Base-by-base conservation (phyloP, 306 rosid genomes). In the Argentina anserina region DNA sequence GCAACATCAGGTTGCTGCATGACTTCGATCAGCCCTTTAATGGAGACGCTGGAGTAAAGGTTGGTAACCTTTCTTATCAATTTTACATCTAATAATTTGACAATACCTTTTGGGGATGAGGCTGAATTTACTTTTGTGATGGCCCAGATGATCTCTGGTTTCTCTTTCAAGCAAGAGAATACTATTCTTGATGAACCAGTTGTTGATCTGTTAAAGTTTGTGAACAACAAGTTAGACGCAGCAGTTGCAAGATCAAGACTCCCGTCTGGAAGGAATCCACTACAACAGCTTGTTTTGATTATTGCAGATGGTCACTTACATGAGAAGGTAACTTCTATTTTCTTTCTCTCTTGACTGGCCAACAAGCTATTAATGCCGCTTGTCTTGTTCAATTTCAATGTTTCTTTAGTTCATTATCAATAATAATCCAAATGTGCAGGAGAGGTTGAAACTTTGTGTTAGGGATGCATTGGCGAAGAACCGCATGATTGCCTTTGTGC, bases 141-240 rank as follows among this genome's bases (percentile, higher is more conserved):
- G 70, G 81, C 36, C 50, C 86, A 89, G 97, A 89, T 93, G 93
- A 78, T 93, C 72, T 93, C 98, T 33, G 88, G 85, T 79, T 81
- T 93, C 72, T 87, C 98, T 13, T 93, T 93, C 80, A 80, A 85
- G 77, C 98, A 93, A 83, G 94, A 93, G 81, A 94, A 94, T 65
- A 87, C 94, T 33, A 89, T 87, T 52, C 73, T 79, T 6, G 89
- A 85, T 80, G 86, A 94, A 70, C 98, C 98, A n/a, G 88, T 87
- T 52, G 88, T 84, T 72, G 98, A 94, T 70, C 85, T 94, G 41
- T 80, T 94, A 83, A 85, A 73, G 82, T 91, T 69, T 79, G 79
- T 94, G 52, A 84, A 86, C 61, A 73, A 82, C 69, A 94, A 83
- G 82, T 80, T 94, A 25, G 96, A 94, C 55, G 31, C 79, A 52